A percentile compares a stretch with the other conserved stretches of the same genome.
Conservation (phyloP, 305 asterid genomes). For the Solanum chacoense region DNA sequence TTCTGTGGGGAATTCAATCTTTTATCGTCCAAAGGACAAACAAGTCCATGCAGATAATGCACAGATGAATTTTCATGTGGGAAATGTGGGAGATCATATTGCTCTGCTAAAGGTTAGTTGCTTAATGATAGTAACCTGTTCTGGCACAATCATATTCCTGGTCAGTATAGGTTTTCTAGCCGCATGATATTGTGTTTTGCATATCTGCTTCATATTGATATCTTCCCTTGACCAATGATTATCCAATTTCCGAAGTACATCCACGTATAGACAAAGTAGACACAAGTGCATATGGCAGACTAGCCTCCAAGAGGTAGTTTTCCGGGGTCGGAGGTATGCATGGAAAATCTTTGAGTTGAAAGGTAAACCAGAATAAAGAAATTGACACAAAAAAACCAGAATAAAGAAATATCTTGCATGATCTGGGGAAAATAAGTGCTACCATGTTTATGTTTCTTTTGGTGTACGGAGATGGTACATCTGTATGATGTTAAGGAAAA, state of each 20-base stretch:
- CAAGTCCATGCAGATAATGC: constrained; percentile 95
- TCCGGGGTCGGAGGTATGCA: neutral
- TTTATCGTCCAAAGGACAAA: neutral
- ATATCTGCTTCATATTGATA: neutral
- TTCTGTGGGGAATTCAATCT: too few relatives aligned
- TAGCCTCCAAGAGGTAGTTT: neutral
- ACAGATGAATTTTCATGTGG: constrained; percentile 71
- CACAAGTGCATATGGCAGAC: neutral
- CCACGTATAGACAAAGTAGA: neutral
- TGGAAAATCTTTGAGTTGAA: neutral
- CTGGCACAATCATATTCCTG: neutral
- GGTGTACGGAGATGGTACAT: neutral
- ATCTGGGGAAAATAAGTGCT: neutral
- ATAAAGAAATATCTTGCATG: neutral
- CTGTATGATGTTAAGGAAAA: neutral
- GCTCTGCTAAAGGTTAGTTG: constrained; percentile 74
- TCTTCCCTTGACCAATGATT: neutral
- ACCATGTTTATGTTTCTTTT: neutral
- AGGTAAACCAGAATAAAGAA: neutral
- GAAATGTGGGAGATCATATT: constrained; percentile 89
- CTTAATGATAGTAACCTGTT: neutral
- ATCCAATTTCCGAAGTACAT: neutral
- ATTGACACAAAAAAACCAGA: neutral
- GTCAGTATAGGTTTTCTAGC: neutral
- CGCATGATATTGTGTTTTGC: neutral